Evolutionary conservation across 2,329 filamentous ascomycete species (phyloP), one percentile per base, ranked within the genome.

Genomic region (Aspergillus fumigatiaffinis): DNA sequence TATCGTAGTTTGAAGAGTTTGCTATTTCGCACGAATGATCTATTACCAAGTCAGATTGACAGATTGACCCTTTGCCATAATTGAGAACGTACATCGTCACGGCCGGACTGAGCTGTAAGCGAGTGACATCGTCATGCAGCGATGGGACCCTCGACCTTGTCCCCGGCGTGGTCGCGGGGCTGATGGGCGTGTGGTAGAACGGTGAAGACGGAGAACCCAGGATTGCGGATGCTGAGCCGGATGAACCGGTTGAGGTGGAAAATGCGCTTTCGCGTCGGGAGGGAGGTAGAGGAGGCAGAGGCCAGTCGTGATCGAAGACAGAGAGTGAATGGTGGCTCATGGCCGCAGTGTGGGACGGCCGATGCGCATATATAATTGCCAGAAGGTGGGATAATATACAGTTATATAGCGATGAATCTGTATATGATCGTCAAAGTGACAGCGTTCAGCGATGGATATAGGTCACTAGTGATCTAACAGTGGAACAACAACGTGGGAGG

Each of bases 1-100:
- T 75, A 77, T 52, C 68, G 72, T 28, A 77, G 55, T 55, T 74
- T 75, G 65, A 77, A 77, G 4, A 75, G 55, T 52, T 73, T 71
- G 21, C 66, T 69, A 46, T 69, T 71, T 49, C 73, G 73, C 21
- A 73, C 64, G 53, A 77, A 77, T 1, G 74, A 74, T 51, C 74
- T 76, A 53, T 14, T 51, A 44, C 7, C 21, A 14, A 3, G 12
- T 28, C 5, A 26, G 28, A 12, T 29, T 29, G 28, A 12, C 10
- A 4, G n/a, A 54, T 4, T 5, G 17, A 29, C 4, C 21, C n/a
- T 38, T 2, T 2, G 32, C 4, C 32, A 14, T 7, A 21, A n/a
- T 7, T 21, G 2, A 38, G 32, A 9, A 63, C 71, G 6, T 61
- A 74, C 72, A 75, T 66, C 3, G 72, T 73, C 57, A 73, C 70